Evolutionary conservation across 164 flowering plant species (phyloP), one percentile per base, ranked within the genome.

Genomic region (Kalanchoe fedtschenkoi): DNA sequence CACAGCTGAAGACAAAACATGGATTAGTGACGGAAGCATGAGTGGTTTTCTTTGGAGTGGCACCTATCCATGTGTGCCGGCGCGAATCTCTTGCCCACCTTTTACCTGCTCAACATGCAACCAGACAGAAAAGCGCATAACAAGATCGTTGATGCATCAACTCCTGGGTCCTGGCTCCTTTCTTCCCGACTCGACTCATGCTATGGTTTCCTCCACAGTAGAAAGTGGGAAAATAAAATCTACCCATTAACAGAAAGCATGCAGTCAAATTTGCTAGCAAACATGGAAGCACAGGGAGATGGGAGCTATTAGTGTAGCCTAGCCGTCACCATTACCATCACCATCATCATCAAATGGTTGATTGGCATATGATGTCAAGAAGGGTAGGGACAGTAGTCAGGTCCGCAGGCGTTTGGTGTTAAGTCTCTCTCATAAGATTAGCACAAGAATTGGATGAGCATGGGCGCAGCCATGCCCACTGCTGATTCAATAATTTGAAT

Each of bases 401-500:
- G 56, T 51, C 56, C 13, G 26, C 14, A 3, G 13, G 16, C 15
- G 32, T 51, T 24, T 51, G 56, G 56, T 51, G 15, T 26, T 30
- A 6, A 26, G 56, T 51, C 56, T 51, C 56, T 10, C 56, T 51
- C 56, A n/a, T n/a, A 51, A 51, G 16, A 11, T 9, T 4, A 51
- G 28, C 56, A 51, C 5, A 51, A 51, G 30, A 51, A 32, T n/a
- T 28, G 17, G 26, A 51, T 47, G 54, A 47, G 17, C 56, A 51
- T 51, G 56, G 56, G 56, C 56, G n/a, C n/a, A n/a, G n/a, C n/a
- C n/a, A 51, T 24, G 56, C 32, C 24, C 26, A 51, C 56, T 26
- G 32, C 24, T 51, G 55, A 47, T 24, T 51, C 56, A 51, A 51
- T 51, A 26, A 51, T 51, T n/a, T 51, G 56, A 51, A 51, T 51